These are phyloP conservation scores for Mortierella antarctica DNA, from an alignment of 192 early-diverging fungal genomes.

Conservation along the genomic window DNA sequence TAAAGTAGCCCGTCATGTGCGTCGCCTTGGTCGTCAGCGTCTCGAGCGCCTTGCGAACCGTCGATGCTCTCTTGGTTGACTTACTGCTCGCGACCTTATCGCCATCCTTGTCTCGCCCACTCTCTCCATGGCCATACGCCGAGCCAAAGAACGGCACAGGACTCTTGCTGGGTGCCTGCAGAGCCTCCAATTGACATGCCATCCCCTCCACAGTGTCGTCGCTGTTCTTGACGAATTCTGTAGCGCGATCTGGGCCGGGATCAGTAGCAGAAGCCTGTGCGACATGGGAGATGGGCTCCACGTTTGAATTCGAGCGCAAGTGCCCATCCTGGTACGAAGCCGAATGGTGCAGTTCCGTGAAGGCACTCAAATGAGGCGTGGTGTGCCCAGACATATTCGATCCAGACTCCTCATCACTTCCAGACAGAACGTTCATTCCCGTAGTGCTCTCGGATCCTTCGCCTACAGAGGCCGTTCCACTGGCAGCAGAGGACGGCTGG, in stretches of 20 bases:
- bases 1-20: constrained; percentile 49
- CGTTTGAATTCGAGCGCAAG: background rate
- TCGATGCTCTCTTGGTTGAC: constrained; percentile 26
- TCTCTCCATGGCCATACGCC: constrained; percentile 22
- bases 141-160: constrained; percentile 8
- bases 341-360: constrained; percentile 16
- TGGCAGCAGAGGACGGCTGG: constrained; percentile 18
- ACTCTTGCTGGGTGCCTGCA: constrained; percentile 21
- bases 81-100: constrained; percentile 17
- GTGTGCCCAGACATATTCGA: constrained; percentile 17
- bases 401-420: constrained; percentile 33
- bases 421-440: constrained; percentile 32
- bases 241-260: constrained; percentile 33
- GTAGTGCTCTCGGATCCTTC: constrained; percentile 38
- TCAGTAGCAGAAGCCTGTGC: constrained; percentile 22
- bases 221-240: constrained; percentile 4
- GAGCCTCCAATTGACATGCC: constrained; percentile 29
- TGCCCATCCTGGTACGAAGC: constrained; percentile 7
- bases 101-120: background rate
- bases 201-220: constrained; percentile 24
- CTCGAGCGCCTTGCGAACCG: constrained; percentile 42
- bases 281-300: constrained; percentile 16
- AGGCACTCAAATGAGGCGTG: constrained; percentile 10
- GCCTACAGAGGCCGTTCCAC: constrained; percentile 27
- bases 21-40: constrained; percentile 37